phyloP scores from a whole-genome alignment of 257 asterid genomes.

The Solanum pinnatisectum region DNA sequence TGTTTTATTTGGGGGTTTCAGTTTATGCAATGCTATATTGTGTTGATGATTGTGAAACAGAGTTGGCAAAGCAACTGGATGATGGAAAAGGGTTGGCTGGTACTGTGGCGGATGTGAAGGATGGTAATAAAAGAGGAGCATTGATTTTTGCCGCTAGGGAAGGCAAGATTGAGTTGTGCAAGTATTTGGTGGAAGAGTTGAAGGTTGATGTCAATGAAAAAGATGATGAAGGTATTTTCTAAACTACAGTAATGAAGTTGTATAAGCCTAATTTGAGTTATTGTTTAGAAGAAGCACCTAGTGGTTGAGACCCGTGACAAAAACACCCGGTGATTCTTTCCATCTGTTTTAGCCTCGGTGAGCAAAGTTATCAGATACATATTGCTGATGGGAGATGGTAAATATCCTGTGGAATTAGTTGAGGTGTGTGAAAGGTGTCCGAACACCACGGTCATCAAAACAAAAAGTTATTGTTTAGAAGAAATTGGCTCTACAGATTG shows the following conservation, averaged over 20 bases:
- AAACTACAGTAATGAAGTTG: neutral
- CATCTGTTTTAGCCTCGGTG: neutral
- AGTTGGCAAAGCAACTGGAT: constrained; percentile 60
- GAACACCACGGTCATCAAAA: neutral
- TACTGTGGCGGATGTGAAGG: constrained; percentile 73
- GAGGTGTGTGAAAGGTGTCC: neutral
- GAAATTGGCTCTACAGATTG: neutral
- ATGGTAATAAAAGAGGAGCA: constrained; percentile 96
- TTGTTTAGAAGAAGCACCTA: neutral
- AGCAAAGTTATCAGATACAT: fast-evolving
- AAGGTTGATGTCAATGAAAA: constrained; percentile 58
- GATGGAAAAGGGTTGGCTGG: constrained; percentile 69
- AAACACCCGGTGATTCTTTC: neutral
- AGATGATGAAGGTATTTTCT: constrained; percentile 74
- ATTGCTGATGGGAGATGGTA: neutral
- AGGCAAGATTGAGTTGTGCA: constrained; percentile 82
- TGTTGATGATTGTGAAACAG: constrained; percentile 17
- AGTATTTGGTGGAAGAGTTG: constrained; percentile 82
- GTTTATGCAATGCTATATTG: neutral
- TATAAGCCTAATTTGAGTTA: neutral
- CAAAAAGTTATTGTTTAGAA: neutral
- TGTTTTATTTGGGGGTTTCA: neutral
- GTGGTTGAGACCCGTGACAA: neutral
- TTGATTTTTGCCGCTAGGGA: constrained; percentile 93
- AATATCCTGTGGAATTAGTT: neutral